Evolutionary conservation across 2,329 filamentous ascomycete genomes (phyloP).

Genomic region (Coniella lustricola): DNA sequence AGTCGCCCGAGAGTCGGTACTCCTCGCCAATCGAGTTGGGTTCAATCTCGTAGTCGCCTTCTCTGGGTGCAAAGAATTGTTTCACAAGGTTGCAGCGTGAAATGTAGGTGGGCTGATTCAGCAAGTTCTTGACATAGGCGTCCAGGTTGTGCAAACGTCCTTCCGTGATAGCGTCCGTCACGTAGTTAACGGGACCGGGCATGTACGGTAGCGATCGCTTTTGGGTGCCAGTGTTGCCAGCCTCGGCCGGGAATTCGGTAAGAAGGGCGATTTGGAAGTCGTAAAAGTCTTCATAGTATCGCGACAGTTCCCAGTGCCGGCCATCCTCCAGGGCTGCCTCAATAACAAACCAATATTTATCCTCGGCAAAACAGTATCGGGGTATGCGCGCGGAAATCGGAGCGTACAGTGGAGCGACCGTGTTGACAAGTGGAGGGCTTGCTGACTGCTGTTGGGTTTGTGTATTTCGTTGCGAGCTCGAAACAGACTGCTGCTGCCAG

Average conservation of each 20-base stretch:
- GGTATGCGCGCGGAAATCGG: conserved; percentile 81
- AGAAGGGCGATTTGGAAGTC: conserved; percentile 96
- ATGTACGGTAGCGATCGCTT: conserved; percentile 88
- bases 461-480: conserved; percentile 29
- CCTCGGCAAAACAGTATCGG: conserved; percentile 89
- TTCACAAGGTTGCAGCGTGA: conserved; percentile 76
- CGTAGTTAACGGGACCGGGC: conserved; percentile 95
- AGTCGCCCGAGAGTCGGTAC: conserved; percentile 66
- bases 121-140: conserved; percentile 87
- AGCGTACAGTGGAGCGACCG: conserved; percentile 55
- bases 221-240: conserved; percentile 74
- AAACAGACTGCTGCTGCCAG: conserved; percentile 26
- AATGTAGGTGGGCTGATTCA: conserved; percentile 79
- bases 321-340: conserved; percentile 87
- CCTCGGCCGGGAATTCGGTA: conserved; percentile 85
- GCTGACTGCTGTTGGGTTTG: conserved; percentile 22
- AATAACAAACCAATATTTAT: conserved; percentile 98
- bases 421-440: conserved; percentile 31
- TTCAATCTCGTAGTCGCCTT: conserved; percentile 91
- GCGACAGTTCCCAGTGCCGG: conserved; percentile 82
- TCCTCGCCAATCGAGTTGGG: conserved; percentile 57
- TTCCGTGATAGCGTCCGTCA: conserved; percentile 96
- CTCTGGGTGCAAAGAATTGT: conserved; percentile 82
- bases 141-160: conserved; percentile 88
- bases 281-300: conserved; percentile 98